Evolutionary conservation across 163 green algal genomes (phyloP).

Genomic region (Scenedesmus sp.): DNA sequence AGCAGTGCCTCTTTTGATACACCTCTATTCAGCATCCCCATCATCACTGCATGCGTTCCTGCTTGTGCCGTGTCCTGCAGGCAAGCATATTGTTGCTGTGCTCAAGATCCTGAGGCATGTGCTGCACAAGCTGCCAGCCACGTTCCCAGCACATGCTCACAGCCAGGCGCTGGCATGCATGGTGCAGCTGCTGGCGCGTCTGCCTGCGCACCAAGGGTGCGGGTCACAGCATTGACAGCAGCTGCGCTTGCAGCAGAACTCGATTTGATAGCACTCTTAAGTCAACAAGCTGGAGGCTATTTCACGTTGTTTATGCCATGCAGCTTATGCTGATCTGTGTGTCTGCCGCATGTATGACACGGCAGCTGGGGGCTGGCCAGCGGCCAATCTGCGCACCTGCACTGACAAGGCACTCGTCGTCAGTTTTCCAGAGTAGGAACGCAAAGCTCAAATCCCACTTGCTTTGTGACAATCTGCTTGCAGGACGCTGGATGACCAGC

Average conservation of each 20-base stretch:
- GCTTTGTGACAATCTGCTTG: neutral
- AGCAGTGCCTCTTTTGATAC: neutral
- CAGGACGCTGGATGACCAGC: conserved; percentile 39
- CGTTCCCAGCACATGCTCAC: neutral
- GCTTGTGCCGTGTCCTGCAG: conserved; percentile 5
- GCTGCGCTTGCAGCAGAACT: neutral
- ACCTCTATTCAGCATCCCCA: neutral
- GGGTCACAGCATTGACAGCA: neutral
- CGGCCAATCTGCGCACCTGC: too few species aligned
- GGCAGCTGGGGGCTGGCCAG: too few species aligned
- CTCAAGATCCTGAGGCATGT: conserved; percentile 51
- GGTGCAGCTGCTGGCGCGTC: conserved; percentile 11
- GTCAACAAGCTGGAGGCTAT: too few species aligned
- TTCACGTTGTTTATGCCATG: too few species aligned
- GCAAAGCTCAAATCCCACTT: too few species aligned
- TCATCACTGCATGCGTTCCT: neutral
- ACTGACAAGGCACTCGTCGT: too few species aligned
- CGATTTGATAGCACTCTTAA: too few species aligned
- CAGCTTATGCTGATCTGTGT: too few species aligned
- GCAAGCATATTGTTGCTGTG: conserved; percentile 44
- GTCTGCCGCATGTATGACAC: too few species aligned
- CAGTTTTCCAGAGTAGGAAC: too few species aligned
- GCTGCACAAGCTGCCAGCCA: conserved; percentile 31
- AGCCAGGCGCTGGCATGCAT: conserved; percentile 25
- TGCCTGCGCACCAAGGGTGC: conserved; percentile 2